Conservation (phyloP, 768 basidiomycete species). For the Leucocoprinus birnbaumii region DNA sequence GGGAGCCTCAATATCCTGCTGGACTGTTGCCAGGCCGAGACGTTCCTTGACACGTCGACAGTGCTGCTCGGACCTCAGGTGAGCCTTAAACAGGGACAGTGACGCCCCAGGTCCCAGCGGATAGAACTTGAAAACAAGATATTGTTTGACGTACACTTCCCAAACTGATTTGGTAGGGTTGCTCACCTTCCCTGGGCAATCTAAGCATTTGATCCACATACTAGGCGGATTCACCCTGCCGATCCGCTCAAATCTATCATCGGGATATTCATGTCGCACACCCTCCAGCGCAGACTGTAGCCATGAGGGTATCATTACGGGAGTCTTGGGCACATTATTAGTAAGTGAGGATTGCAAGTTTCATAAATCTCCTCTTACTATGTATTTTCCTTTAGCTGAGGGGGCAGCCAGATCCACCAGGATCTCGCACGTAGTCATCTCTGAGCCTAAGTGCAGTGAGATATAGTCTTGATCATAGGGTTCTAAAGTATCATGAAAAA, state of each 20-base stretch:
- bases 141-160: slow-evolving; percentile 12
- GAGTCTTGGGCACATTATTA: not conserved
- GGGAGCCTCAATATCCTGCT: no score
- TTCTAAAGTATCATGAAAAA: no score
- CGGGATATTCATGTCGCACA: slow-evolving; percentile 70
- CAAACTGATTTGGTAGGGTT: not conserved
- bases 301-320: slow-evolving; percentile 62
- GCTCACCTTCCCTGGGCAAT: slow-evolving; percentile 89
- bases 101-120: slow-evolving; percentile 88
- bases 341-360: no score
- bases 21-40: no score
- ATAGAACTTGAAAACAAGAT: slow-evolving; percentile 58
- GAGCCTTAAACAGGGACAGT: slow-evolving; percentile 87
- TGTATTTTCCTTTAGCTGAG: no score
- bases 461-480: no score
- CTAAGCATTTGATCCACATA: slow-evolving; percentile 89
- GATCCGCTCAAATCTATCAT: slow-evolving; percentile 82
- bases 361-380: no score
- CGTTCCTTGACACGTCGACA: slow-evolving; percentile 71
- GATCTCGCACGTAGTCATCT: no score
- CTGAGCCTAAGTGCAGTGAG: no score
- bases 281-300: slow-evolving; percentile 60
- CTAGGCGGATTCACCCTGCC: slow-evolving; percentile 65
- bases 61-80: slow-evolving; percentile 83
- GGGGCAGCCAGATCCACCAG: no score